These are phyloP conservation scores for Euphorbia schlechtendalii DNA, from an alignment of 441 rosid species.

Conservation along the genomic window DNA sequence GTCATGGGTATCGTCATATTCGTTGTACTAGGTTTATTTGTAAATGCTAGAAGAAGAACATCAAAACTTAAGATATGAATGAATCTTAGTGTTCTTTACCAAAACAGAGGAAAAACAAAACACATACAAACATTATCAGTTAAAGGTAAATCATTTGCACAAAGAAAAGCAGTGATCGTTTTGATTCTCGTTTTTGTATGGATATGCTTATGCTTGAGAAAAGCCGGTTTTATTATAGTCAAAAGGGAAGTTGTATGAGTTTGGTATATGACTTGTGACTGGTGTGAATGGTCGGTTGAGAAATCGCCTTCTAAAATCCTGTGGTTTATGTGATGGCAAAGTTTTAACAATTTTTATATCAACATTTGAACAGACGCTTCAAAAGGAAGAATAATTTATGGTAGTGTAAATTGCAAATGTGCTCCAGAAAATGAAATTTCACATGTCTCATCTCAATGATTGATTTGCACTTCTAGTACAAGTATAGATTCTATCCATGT, in stretches of 20 bases:
- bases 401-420: background rate
- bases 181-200: slow-evolving; percentile 1
- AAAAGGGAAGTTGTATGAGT: no score
- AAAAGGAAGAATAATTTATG: background rate
- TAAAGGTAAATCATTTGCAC: slow-evolving; percentile 12
- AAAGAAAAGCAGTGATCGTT: background rate
- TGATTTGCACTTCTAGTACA: background rate
- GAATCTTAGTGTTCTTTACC: background rate
- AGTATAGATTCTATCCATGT: background rate
- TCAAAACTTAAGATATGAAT: slow-evolving; percentile 64
- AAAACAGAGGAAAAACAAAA: background rate
- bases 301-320: slow-evolving; percentile 3
- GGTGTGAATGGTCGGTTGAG: no score
- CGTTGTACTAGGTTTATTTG: slow-evolving; percentile 33
- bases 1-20: slow-evolving; percentile 31
- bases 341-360: background rate
- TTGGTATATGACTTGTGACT: no score
- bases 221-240: background rate
- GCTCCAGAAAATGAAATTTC: slow-evolving; percentile 1
- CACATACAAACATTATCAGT: background rate
- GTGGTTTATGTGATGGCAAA: background rate
- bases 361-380: background rate
- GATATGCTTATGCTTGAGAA: background rate
- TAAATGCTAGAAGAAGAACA: slow-evolving; percentile 65
- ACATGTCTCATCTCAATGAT: background rate